A percentile compares a stretch with the other conserved stretches of the same genome.
Evolutionary conservation across 2,329 filamentous ascomycete species (phyloP).

Genomic region (Fusarium virguliforme): DNA sequence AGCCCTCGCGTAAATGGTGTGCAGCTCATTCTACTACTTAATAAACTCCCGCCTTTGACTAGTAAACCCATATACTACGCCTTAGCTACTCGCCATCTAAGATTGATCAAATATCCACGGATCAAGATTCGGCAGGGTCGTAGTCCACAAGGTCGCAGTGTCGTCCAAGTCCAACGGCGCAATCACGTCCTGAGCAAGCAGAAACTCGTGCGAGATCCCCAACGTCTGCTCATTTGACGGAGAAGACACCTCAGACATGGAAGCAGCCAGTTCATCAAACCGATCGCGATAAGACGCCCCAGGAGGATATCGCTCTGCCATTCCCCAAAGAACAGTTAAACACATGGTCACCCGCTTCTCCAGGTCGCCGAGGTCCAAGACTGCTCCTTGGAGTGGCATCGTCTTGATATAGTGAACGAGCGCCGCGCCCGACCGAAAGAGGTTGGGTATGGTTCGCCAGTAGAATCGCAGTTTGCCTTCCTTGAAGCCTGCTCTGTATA

Average conservation of each 20-base stretch:
- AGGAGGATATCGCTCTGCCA: slow-evolving; percentile 51
- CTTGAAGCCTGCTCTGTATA: slow-evolving; percentile 44
- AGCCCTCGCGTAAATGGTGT: neutral
- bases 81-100: too few relatives aligned
- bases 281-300: slow-evolving; percentile 48
- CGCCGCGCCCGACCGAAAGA: slow-evolving; percentile 46
- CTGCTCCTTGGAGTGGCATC: neutral
- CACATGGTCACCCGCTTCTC: slow-evolving; percentile 40
- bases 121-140: slow-evolving; percentile 16
- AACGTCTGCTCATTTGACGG: neutral
- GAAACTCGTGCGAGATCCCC: neutral
- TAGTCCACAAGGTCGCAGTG: neutral
- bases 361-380: slow-evolving; percentile 14
- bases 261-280: slow-evolving; percentile 43
- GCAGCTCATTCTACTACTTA: too few relatives aligned
- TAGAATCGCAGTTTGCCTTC: slow-evolving; percentile 48
- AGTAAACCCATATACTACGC: neutral
- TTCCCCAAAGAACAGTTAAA: slow-evolving; percentile 49
- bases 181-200: neutral
- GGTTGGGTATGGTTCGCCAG: slow-evolving; percentile 50
- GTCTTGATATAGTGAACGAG: slow-evolving; percentile 44
- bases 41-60: neutral
- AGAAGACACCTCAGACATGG: slow-evolving; percentile 28
- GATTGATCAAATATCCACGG: slow-evolving; percentile 23
- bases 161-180: slow-evolving; percentile 22